A percentile compares a stretch with the other conserved stretches of the same genome.
phyloP scores from a whole-genome alignment of 768 basidiomycete genomes.

The Lyophyllum decastes region DNA sequence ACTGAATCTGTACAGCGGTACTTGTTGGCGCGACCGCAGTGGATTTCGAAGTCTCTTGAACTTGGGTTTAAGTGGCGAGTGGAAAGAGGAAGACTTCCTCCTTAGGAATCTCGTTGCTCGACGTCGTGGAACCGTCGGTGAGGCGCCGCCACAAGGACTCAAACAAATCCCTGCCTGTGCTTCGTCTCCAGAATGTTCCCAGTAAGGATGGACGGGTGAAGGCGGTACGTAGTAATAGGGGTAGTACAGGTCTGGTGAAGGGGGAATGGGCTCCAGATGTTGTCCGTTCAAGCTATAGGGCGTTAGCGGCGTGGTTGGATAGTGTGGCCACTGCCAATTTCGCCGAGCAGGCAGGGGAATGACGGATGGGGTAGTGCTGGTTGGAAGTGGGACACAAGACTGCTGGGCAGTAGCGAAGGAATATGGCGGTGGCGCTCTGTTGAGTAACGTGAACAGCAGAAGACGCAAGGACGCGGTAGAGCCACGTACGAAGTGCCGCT shows the following conservation, averaged over 20 bases:
- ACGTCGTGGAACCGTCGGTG: background rate
- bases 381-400: background rate
- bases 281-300: background rate
- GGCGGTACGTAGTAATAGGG: background rate
- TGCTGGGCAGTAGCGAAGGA: background rate
- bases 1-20: background rate
- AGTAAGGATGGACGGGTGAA: background rate
- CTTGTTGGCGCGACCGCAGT: background rate
- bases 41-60: background rate
- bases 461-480: background rate
- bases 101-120: background rate
- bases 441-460: background rate
- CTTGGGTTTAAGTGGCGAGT: background rate
- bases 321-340: background rate
- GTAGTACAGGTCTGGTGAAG: background rate
- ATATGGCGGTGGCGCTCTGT: constrained; percentile 7
- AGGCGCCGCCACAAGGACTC: background rate
- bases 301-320: background rate
- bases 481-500: constrained; percentile 3
- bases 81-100: background rate
- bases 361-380: background rate
- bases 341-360: background rate
- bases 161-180: background rate
- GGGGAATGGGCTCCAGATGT: constrained; percentile 6
- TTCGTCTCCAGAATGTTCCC: background rate